These are phyloP conservation scores for Rhizoclosmatium globosum DNA, from an alignment of 192 early-diverging fungal species.

Conservation along the genomic window DNA sequence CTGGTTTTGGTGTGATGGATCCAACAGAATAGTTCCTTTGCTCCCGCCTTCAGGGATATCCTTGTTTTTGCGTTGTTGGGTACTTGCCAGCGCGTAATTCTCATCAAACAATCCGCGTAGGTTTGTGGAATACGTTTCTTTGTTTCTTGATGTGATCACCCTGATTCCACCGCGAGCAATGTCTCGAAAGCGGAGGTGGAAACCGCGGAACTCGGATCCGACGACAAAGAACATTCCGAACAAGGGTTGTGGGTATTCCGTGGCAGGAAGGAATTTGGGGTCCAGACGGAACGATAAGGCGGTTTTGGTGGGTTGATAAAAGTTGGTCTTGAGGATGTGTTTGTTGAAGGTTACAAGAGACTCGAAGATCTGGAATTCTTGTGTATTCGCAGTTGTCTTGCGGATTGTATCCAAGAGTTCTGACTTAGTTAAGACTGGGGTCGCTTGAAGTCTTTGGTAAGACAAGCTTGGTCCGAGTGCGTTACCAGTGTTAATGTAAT, in stretches of 20 bases:
- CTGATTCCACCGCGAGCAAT: slow-evolving; percentile 98
- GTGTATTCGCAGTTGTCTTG: slow-evolving; percentile 84
- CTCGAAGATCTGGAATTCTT: slow-evolving; percentile 93
- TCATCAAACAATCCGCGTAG: slow-evolving; percentile 96
- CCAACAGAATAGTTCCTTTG: slow-evolving; percentile 97
- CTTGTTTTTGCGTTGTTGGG: slow-evolving; percentile 99
- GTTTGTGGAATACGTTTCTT: slow-evolving; percentile 97
- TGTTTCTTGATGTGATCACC: slow-evolving; percentile 95
- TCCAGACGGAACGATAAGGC: slow-evolving; percentile 98
- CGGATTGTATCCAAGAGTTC: slow-evolving; percentile 89
- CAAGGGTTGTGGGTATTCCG: slow-evolving; percentile 90
- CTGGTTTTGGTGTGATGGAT: slow-evolving; percentile 92
- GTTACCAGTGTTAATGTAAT: slow-evolving; percentile 80
- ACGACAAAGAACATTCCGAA: slow-evolving; percentile 97
- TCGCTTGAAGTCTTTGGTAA: slow-evolving; percentile 84
- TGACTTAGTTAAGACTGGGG: slow-evolving; percentile 76
- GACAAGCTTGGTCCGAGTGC: slow-evolving; percentile 76
- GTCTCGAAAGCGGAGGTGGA: slow-evolving; percentile 98
- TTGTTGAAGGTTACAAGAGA: slow-evolving; percentile 96
- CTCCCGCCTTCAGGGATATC: slow-evolving; percentile 99
- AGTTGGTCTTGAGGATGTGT: slow-evolving; percentile 99
- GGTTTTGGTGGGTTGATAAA: slow-evolving; percentile 99
- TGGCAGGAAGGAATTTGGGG: slow-evolving; percentile 90
- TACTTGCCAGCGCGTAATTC: slow-evolving; percentile 95
- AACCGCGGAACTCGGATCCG: slow-evolving; percentile 98